Percentiles rank a stretch among this genome's conserved stretches.
Evolutionary conservation across 2,329 filamentous ascomycete genomes (phyloP).

Genomic region (Colletotrichum sp.): DNA sequence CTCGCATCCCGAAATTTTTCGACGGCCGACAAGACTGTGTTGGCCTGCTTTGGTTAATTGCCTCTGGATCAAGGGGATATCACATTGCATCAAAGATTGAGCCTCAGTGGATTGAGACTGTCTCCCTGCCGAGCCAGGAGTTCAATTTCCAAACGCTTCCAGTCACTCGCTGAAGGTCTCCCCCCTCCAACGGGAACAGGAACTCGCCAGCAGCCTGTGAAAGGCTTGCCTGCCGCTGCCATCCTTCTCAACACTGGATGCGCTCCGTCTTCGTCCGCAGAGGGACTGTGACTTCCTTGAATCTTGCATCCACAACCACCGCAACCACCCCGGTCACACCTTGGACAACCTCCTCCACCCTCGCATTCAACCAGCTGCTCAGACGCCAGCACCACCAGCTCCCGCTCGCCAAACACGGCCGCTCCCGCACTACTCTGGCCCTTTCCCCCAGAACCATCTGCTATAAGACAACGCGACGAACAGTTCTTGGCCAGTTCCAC

Average conservation of each 20-base stretch:
- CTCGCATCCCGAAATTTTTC: conserved; percentile 13
- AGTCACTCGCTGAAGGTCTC: background rate
- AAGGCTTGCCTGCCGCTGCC: background rate
- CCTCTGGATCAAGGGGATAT: background rate
- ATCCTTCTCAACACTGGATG: conserved; percentile 16
- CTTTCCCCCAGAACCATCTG: background rate
- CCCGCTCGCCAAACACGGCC: conserved; percentile 10
- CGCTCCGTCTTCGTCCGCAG: conserved; percentile 12
- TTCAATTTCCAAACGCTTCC: background rate
- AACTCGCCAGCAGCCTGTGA: background rate
- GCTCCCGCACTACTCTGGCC: conserved; percentile 1
- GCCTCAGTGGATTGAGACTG: background rate
- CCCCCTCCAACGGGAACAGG: background rate
- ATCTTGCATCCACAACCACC: conserved; percentile 15
- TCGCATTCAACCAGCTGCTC: background rate
- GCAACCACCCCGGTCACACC: conserved; percentile 1
- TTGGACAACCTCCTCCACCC: background rate
- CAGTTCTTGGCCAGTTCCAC: background rate
- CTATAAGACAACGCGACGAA: conserved; percentile 14
- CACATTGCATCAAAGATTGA: background rate
- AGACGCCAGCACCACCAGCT: background rate
- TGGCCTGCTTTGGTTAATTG: background rate
- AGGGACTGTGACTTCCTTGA: conserved; percentile 19
- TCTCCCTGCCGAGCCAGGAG: background rate
- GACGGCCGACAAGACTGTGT: background rate